These are phyloP conservation scores for Nakazawaea holstii DNA, from an alignment of 805 yeast genomes.

Conservation along the genomic window DNA sequence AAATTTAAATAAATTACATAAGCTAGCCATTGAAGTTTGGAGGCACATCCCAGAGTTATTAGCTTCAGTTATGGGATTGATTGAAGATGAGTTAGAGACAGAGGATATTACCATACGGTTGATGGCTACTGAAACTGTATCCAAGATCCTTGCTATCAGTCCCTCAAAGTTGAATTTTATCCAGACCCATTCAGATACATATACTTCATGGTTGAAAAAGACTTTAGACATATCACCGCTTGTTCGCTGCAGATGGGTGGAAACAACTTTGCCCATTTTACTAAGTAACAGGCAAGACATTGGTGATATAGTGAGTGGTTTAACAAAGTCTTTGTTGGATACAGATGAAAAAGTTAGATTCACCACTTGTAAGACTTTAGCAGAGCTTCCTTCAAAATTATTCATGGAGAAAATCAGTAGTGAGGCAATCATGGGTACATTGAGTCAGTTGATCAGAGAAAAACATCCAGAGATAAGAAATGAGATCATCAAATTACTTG, in stretches of 20 bases:
- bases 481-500: constrained; percentile 47
- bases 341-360: constrained; percentile 69
- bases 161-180: constrained; percentile 54
- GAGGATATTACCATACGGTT: constrained; percentile 57
- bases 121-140: constrained; percentile 70
- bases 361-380: constrained; percentile 48
- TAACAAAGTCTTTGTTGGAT: constrained; percentile 68
- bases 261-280: constrained; percentile 46
- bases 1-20: constrained; percentile 57
- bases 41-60: constrained; percentile 68
- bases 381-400: constrained; percentile 37
- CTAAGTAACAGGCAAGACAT: constrained; percentile 34
- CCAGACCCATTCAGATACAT: constrained; percentile 51
- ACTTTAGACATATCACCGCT: constrained; percentile 59
- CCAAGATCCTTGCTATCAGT: constrained; percentile 48
- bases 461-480: constrained; percentile 60
- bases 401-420: constrained; percentile 45
- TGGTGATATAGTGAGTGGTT: constrained; percentile 50
- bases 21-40: constrained; percentile 66
- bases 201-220: constrained; percentile 70
- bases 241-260: constrained; percentile 70
- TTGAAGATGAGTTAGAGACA: constrained; percentile 77
- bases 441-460: constrained; percentile 67
- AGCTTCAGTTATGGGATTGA: constrained; percentile 67
- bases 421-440: constrained; percentile 41